Percentiles rank a stretch among this genome's conserved stretches.
phyloP scores from a whole-genome alignment of 1,284 basidiomycete genomes.

The Schizopora paradoxa region DNA sequence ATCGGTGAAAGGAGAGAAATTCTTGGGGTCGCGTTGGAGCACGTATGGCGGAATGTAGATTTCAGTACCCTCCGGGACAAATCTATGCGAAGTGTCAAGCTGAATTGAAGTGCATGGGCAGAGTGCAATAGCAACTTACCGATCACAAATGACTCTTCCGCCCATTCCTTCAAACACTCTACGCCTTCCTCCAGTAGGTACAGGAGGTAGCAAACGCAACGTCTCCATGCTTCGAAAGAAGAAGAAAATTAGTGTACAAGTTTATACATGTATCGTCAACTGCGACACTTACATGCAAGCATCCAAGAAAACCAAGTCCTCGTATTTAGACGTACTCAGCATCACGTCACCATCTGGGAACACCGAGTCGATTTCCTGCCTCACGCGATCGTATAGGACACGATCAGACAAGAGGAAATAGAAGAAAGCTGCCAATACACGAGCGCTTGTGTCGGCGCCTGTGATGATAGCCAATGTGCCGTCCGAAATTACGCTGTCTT shows the following conservation, averaged over 20 bases:
- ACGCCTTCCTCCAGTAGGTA: constrained; percentile 6
- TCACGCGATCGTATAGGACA: constrained; percentile 22
- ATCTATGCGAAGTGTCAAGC: constrained; percentile 28
- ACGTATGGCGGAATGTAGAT: constrained; percentile 42
- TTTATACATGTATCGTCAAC: neutral
- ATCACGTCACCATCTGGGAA: constrained; percentile 19
- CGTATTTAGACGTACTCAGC: constrained; percentile 19
- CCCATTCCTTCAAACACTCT: constrained; percentile 5
- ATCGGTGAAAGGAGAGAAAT: constrained; percentile 36
- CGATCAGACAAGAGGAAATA: constrained; percentile 32
- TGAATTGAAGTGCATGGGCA: neutral
- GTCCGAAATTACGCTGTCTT: constrained; percentile 28
- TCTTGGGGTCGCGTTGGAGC: constrained; percentile 36
- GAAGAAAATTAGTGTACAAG: neutral
- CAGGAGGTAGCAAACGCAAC: constrained; percentile 8
- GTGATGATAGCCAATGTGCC: constrained; percentile 30
- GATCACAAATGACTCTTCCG: constrained; percentile 10
- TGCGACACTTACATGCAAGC: constrained; percentile 27
- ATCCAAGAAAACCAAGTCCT: constrained; percentile 29
- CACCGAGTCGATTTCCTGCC: constrained; percentile 26
- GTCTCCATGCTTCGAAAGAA: constrained; percentile 7
- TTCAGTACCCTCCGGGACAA: constrained; percentile 44
- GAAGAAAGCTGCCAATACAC: constrained; percentile 26
- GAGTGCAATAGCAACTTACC: constrained; percentile 3
- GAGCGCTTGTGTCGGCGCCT: constrained; percentile 34